Conservation (phyloP, 805 yeast genomes). For the Saturnispora besseyi region DNA sequence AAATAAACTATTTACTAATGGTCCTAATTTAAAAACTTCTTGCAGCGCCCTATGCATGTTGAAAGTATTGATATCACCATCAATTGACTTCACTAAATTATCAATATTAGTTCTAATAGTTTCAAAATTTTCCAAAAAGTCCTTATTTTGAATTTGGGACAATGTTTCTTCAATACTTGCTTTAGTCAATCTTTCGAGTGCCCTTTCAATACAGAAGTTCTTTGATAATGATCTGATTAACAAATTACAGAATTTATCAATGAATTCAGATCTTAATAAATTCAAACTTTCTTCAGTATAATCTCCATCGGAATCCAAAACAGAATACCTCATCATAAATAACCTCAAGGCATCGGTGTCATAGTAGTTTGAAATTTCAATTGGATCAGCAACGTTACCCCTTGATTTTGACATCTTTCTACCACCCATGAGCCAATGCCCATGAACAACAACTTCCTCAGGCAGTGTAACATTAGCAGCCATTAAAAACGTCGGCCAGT, state of each 20-base stretch:
- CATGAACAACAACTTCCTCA: conserved; percentile 70
- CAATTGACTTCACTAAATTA: conserved; percentile 31
- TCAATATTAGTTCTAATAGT: conserved; percentile 29
- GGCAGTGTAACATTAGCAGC: conserved; percentile 75
- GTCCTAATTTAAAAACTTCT: conserved; percentile 50
- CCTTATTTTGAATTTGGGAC: conserved; percentile 8
- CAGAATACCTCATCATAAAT: conserved; percentile 67
- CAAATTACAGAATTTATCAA: conserved; percentile 78
- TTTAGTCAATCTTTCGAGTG: conserved; percentile 26
- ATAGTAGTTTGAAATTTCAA: conserved; percentile 48
- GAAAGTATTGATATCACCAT: conserved; percentile 35
- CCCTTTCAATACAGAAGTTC: conserved; percentile 49
- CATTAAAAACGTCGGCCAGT: conserved; percentile 88
- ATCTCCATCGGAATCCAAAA: conserved; percentile 69
- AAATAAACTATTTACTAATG: conserved; percentile 55
- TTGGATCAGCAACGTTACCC: conserved; percentile 92
- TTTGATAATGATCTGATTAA: conserved; percentile 64
- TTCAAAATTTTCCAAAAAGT: conserved; percentile 14
- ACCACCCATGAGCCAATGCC: conserved; percentile 90
- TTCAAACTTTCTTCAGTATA: conserved; percentile 53
- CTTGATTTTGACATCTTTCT: conserved; percentile 87
- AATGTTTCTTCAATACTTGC: conserved; percentile 23
- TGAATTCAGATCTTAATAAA: conserved; percentile 50
- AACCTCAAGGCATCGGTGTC: conserved; percentile 71
- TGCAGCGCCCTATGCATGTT: conserved; percentile 49